Conservation (phyloP, 371 early-diverging fungal genomes). For the Globomyces sp. region DNA sequence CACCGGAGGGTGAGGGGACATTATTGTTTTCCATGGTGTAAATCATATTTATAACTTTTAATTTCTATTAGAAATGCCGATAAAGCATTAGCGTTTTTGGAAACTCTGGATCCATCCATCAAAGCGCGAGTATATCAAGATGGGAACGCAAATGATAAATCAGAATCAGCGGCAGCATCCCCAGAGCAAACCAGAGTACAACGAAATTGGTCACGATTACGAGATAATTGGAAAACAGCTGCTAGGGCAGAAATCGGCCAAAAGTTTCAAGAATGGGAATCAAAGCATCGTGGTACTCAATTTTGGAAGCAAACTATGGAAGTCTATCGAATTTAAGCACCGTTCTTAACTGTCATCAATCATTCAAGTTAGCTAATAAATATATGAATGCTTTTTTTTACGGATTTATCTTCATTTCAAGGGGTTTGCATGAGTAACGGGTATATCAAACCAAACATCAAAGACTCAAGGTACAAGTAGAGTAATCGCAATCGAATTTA, state of each 20-base stretch:
- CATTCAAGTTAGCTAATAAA: too few relatives aligned
- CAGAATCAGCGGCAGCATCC: background rate
- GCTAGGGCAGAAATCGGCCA: background rate
- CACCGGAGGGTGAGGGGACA: slow-evolving; percentile 14
- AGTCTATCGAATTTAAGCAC: background rate
- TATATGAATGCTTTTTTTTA: too few relatives aligned
- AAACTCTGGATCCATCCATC: background rate
- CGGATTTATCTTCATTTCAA: too few relatives aligned
- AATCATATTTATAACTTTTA: background rate
- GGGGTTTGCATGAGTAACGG: too few relatives aligned
- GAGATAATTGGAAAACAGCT: slow-evolving; percentile 6
- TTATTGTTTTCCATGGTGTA: slow-evolving; percentile 19
- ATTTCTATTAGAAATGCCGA: too few relatives aligned
- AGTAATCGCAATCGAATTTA: too few relatives aligned
- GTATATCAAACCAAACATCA: too few relatives aligned
- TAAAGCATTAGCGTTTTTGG: background rate
- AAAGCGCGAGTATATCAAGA: too few relatives aligned
- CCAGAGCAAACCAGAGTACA: background rate
- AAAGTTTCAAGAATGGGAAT: slow-evolving; percentile 6
- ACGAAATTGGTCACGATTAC: background rate
- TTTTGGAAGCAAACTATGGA: background rate
- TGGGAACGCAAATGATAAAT: too few relatives aligned
- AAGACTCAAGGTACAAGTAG: too few relatives aligned
- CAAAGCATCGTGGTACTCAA: background rate
- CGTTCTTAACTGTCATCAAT: too few relatives aligned